A percentile compares a stretch with the other conserved stretches of the same genome.
These are phyloP conservation scores for Psilocybe subaeruginosa DNA, from an alignment of 768 basidiomycete species.

Conservation along the genomic window DNA sequence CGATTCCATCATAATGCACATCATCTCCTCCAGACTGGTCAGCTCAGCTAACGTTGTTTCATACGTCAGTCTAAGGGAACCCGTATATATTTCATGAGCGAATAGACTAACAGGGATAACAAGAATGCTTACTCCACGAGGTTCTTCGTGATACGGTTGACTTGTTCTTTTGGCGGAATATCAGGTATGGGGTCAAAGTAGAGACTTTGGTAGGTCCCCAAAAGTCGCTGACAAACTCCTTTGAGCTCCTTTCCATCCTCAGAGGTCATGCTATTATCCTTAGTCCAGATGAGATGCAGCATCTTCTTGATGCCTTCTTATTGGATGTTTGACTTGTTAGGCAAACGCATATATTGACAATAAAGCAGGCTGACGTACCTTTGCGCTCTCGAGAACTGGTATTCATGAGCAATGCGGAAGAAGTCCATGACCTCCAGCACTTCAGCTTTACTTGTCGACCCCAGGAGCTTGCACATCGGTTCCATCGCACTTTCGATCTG, in stretches of 20 bases:
- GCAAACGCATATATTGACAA: too few species aligned
- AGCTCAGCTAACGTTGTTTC: constrained; percentile 92
- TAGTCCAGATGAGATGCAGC: constrained; percentile 96
- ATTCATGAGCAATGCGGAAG: constrained; percentile 81
- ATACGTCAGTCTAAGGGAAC: constrained; percentile 72
- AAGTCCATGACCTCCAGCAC: constrained; percentile 89
- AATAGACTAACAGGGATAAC: background rate
- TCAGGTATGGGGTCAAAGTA: constrained; percentile 87
- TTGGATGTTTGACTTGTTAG: too few species aligned
- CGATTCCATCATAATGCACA: constrained; percentile 95
- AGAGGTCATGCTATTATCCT: constrained; percentile 78
- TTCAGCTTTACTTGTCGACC: constrained; percentile 84
- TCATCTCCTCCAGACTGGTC: constrained; percentile 95
- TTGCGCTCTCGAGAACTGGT: constrained; percentile 73
- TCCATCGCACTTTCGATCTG: constrained; percentile 65
- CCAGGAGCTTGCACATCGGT: constrained; percentile 74
- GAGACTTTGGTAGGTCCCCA: constrained; percentile 86
- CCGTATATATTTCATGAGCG: background rate
- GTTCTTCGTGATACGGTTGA: constrained; percentile 93
- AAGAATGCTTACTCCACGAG: constrained; percentile 82
- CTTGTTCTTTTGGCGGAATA: constrained; percentile 80
- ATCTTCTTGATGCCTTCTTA: constrained; percentile 92
- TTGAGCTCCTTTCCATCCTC: constrained; percentile 75
- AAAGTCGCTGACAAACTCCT: constrained; percentile 81
- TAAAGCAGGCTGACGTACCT: constrained; percentile 44